Evolutionary conservation across 441 rosid genomes (phyloP).

Genomic region (Oxalis stricta): DNA sequence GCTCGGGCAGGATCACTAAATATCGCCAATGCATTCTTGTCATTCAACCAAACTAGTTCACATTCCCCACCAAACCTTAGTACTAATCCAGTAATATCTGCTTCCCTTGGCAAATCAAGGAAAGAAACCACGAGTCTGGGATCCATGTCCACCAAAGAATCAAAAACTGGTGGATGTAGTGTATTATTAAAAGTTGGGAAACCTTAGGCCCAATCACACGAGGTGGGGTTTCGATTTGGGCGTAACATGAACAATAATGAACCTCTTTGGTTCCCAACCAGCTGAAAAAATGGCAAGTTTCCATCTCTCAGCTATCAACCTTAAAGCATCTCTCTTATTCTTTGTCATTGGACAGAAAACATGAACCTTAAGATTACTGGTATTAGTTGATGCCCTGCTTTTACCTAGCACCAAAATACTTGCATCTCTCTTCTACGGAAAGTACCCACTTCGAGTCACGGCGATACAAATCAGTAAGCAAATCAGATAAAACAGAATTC

Average conservation of each 20-base stretch:
- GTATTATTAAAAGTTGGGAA: slow-evolving; percentile 26
- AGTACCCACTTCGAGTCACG: slow-evolving; percentile 94
- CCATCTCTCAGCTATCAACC: slow-evolving; percentile 91
- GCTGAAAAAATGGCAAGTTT: slow-evolving; percentile 64
- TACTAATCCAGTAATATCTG: slow-evolving; percentile 77
- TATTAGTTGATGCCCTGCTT: slow-evolving; percentile 50
- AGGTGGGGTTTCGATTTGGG: slow-evolving; percentile 73
- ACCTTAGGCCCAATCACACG: slow-evolving; percentile 69
- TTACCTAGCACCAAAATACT: slow-evolving; percentile 82
- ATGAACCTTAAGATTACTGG: slow-evolving; percentile 62
- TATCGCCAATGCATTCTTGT: slow-evolving; percentile 92
- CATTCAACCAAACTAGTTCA: slow-evolving; percentile 90
- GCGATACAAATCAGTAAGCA: slow-evolving; percentile 64
- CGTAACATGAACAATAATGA: slow-evolving; percentile 62
- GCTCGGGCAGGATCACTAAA: slow-evolving; percentile 92
- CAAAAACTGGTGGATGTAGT: slow-evolving; percentile 49
- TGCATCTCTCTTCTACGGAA: slow-evolving; percentile 91
- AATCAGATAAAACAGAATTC: slow-evolving; percentile 50
- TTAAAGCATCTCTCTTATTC: slow-evolving; percentile 85
- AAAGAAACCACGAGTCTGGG: slow-evolving; percentile 89
- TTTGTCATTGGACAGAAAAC: slow-evolving; percentile 92
- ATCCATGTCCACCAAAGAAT: slow-evolving; percentile 88
- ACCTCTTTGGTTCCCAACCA: slow-evolving; percentile 98
- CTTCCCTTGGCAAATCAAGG: slow-evolving; percentile 85
- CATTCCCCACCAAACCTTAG: slow-evolving; percentile 95